A percentile compares a stretch with the other conserved stretches of the same genome.
These are phyloP conservation scores for Comarum palustre DNA, from an alignment of 306 rosid species.

Conservation along the genomic window DNA sequence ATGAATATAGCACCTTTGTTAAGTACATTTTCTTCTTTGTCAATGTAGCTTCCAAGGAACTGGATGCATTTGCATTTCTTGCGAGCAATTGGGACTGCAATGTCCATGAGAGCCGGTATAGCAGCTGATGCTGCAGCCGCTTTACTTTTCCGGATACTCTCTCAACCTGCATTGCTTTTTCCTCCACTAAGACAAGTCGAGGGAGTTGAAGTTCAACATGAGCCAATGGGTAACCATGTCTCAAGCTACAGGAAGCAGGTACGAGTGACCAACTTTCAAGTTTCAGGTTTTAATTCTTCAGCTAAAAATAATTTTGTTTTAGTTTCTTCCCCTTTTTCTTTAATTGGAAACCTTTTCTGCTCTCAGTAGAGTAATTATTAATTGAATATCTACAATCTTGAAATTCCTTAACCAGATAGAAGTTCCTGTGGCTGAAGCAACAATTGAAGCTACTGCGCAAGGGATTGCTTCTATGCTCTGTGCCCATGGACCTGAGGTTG, in stretches of 20 bases:
- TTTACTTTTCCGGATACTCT: slow-evolving; percentile 87
- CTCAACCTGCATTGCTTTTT: slow-evolving; percentile 94
- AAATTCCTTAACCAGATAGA: slow-evolving; percentile 60
- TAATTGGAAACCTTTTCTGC: not conserved
- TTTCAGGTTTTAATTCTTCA: not conserved
- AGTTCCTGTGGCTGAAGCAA: slow-evolving; percentile 89
- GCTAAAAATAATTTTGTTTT: slow-evolving; percentile 7
- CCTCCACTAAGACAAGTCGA: slow-evolving; percentile 95
- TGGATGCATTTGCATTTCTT: slow-evolving; percentile 99
- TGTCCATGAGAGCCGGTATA: slow-evolving; percentile 97
- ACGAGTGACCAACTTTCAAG: not conserved
- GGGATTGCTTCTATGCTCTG: slow-evolving; percentile 98
- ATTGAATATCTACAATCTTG: not conserved
- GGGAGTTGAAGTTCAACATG: slow-evolving; percentile 82
- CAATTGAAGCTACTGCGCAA: slow-evolving; percentile 97
- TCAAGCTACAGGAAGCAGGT: slow-evolving; percentile 92
- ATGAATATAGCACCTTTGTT: not conserved
- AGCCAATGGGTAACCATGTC: slow-evolving; percentile 66
- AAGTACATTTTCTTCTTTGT: slow-evolving; percentile 15
- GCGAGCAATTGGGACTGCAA: slow-evolving; percentile 98
- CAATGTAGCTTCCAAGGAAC: slow-evolving; percentile 86
- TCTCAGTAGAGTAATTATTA: not conserved
- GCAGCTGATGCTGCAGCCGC: slow-evolving; percentile 99
- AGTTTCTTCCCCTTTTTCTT: not conserved
- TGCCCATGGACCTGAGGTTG: slow-evolving; percentile 99